Percentiles rank a stretch among this genome's conserved stretches.
phyloP scores from a whole-genome alignment of 805 yeast species.

The Clavispora fructus region DNA sequence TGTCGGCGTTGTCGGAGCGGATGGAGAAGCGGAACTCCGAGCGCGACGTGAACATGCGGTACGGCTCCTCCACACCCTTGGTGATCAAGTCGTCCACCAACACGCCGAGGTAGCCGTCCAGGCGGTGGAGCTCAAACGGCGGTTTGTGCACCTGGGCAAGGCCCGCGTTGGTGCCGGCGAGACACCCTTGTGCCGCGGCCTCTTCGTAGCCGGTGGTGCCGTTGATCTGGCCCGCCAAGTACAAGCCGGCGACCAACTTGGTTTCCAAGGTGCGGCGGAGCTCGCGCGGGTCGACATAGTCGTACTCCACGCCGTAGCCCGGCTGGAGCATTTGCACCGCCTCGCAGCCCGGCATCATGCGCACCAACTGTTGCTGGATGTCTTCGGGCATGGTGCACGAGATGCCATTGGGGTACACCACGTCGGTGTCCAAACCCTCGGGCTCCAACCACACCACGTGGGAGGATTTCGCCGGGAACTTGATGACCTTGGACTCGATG shows the following conservation, averaged over 20 bases:
- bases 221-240: slow-evolving; percentile 93
- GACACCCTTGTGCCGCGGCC: slow-evolving; percentile 93
- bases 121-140: slow-evolving; percentile 53
- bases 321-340: slow-evolving; percentile 87
- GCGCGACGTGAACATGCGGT: slow-evolving; percentile 95
- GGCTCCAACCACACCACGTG: slow-evolving; percentile 96
- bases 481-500: slow-evolving; percentile 78
- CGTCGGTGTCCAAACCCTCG: slow-evolving; percentile 81
- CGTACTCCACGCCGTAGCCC: slow-evolving; percentile 99
- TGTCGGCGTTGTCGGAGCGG: slow-evolving; percentile 91
- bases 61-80: slow-evolving; percentile 95
- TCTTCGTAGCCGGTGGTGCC: slow-evolving; percentile 99
- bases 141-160: slow-evolving; percentile 40
- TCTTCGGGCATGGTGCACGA: slow-evolving; percentile 96
- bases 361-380: slow-evolving; percentile 69
- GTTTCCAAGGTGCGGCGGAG: slow-evolving; percentile 75
- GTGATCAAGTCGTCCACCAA: slow-evolving; percentile 90
- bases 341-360: slow-evolving; percentile 82
- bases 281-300: slow-evolving; percentile 91
- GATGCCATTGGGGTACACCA: slow-evolving; percentile 95
- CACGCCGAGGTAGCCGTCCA: slow-evolving; percentile 90
- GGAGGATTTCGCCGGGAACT: slow-evolving; percentile 68
- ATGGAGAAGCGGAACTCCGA: slow-evolving; percentile 89
- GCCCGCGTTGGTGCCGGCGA: slow-evolving; percentile 96
- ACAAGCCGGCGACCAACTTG: slow-evolving; percentile 70